Percentiles rank a stretch among this genome's conserved stretches.
These are phyloP conservation scores for Daedalea quercina DNA, from an alignment of 768 basidiomycete species.

Conservation along the genomic window DNA sequence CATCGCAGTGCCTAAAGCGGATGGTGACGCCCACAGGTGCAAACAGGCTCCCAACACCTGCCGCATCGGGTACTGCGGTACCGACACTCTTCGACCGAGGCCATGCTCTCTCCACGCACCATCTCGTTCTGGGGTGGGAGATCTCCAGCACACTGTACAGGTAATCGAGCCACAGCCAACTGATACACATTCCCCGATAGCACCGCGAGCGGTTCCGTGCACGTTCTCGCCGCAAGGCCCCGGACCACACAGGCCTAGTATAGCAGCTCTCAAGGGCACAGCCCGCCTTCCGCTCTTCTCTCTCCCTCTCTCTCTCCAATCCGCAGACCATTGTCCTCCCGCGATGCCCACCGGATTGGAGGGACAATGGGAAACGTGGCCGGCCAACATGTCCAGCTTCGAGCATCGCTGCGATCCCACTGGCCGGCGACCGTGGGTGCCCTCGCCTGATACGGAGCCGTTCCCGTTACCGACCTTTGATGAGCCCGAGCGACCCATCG, in stretches of 20 bases:
- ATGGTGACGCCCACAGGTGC: not conserved
- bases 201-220: not conserved
- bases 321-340: not conserved
- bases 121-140: not conserved
- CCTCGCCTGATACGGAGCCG: slow-evolving; percentile 8
- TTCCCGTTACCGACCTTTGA: not conserved
- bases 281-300: not conserved
- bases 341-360: not conserved
- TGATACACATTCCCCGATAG: not conserved
- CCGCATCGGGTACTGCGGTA: not conserved
- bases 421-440: slow-evolving; percentile 10
- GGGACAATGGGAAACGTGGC: slow-evolving; percentile 9
- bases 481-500: not conserved
- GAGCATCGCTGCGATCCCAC: slow-evolving; percentile 11
- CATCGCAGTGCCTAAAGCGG: too few relatives aligned
- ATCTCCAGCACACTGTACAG: not conserved
- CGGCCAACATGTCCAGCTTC: slow-evolving; percentile 8
- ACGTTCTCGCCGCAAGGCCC: not conserved
- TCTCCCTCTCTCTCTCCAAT: not conserved
- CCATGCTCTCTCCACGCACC: not conserved
- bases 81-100: not conserved
- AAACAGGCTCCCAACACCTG: not conserved
- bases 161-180: not conserved
- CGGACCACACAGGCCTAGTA: too few relatives aligned
- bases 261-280: not conserved